Evolutionary conservation across 495 filamentous ascomycete species (phyloP).

Genomic region (Pyronema domesticum): DNA sequence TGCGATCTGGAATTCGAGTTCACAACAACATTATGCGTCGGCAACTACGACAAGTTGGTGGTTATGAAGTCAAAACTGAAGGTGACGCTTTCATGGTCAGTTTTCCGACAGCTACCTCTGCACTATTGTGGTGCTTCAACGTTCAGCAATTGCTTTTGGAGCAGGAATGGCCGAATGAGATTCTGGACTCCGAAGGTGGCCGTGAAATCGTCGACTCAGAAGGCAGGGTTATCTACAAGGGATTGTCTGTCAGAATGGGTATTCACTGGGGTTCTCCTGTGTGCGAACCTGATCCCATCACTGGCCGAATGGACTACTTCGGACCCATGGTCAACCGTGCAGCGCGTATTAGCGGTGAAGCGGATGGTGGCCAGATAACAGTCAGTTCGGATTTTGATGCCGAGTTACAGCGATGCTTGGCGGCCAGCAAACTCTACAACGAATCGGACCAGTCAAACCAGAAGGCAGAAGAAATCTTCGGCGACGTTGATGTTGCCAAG

Average conservation of each 20-base stretch:
- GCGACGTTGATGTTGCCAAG: slow-evolving; percentile 49
- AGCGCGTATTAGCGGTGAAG: slow-evolving; percentile 75
- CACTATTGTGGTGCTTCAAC: slow-evolving; percentile 87
- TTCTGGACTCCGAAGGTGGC: slow-evolving; percentile 70
- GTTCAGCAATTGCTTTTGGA: slow-evolving; percentile 76
- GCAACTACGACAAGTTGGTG: slow-evolving; percentile 80
- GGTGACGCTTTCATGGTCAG: slow-evolving; percentile 99
- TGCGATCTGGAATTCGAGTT: slow-evolving; percentile 86
- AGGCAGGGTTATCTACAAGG: slow-evolving; percentile 75
- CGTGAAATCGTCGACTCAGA: slow-evolving; percentile 67
- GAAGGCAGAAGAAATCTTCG: slow-evolving; percentile 47
- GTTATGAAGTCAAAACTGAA: slow-evolving; percentile 98
- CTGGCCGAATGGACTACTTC: slow-evolving; percentile 97
- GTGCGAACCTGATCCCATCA: slow-evolving; percentile 87
- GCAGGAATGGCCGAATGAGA: slow-evolving; percentile 82
- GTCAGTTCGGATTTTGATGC: slow-evolving; percentile 92
- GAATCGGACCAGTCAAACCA: slow-evolving; percentile 53
- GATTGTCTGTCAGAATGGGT: slow-evolving; percentile 91
- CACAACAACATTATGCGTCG: slow-evolving; percentile 93
- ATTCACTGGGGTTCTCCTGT: slow-evolving; percentile 90
- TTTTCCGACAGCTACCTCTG: slow-evolving; percentile 85
- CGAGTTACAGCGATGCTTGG: slow-evolving; percentile 80
- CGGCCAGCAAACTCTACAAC: slow-evolving; percentile 39
- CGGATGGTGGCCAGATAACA: slow-evolving; percentile 94
- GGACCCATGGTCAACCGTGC: slow-evolving; percentile 98